Percentiles rank a stretch among this genome's conserved stretches.
phyloP scores from a whole-genome alignment of 1,139 yeast species.

The Yamadazyma membranifaciens region DNA sequence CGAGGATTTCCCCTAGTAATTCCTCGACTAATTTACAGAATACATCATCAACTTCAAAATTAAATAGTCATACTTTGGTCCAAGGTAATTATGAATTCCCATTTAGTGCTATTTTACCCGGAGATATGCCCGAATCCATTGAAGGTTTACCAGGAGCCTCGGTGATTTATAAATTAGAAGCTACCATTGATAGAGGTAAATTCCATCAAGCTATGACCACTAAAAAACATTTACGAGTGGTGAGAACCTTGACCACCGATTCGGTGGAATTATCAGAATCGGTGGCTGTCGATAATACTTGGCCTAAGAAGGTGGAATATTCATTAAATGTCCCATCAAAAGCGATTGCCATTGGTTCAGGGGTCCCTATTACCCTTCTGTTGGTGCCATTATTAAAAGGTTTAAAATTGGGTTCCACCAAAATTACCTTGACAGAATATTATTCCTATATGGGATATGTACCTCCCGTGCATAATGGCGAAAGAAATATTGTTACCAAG shows the following conservation, averaged over 20 bases:
- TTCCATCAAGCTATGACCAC: conserved; percentile 65
- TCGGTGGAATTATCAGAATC: conserved; percentile 88
- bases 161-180: conserved; percentile 73
- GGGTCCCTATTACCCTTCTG: conserved; percentile 65
- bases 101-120: conserved; percentile 81
- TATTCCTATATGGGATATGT: conserved; percentile 60
- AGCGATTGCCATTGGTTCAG: conserved; percentile 88
- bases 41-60: conserved; percentile 9
- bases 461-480: conserved; percentile 57
- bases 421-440: conserved; percentile 64
- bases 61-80: conserved; percentile 33
- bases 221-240: conserved; percentile 72
- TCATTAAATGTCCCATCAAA: conserved; percentile 82
- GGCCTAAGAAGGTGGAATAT: conserved; percentile 95
- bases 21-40: conserved; percentile 13
- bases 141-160: conserved; percentile 89
- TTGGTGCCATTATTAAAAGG: conserved; percentile 85
- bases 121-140: conserved; percentile 80
- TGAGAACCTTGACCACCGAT: conserved; percentile 88
- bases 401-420: conserved; percentile 67
- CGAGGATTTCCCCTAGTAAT: conserved; percentile 14
- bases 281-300: conserved; percentile 89
- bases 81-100: conserved; percentile 92
- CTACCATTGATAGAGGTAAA: conserved; percentile 80
- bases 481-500: conserved; percentile 50